These are phyloP conservation scores for Colletotrichum spinosum DNA, from an alignment of 2,329 filamentous ascomycete species.

Conservation along the genomic window DNA sequence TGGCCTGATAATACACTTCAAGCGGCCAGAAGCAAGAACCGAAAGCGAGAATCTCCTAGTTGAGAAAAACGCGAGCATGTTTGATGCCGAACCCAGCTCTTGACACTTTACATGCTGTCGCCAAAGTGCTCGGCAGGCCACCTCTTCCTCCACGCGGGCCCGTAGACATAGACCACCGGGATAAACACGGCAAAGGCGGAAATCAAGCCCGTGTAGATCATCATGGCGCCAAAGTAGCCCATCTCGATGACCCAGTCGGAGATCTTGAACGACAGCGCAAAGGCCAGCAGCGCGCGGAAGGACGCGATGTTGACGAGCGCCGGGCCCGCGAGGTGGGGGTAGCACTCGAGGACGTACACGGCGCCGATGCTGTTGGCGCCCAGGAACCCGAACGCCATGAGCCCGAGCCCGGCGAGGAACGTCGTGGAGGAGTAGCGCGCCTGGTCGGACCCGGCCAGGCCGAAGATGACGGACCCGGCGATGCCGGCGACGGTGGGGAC, in stretches of 20 bases:
- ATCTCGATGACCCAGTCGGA: slow-evolving; percentile 43
- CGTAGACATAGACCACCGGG: slow-evolving; percentile 42
- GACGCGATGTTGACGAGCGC: slow-evolving; percentile 49
- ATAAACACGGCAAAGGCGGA: slow-evolving; percentile 45
- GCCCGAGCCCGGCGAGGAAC: slow-evolving; percentile 42
- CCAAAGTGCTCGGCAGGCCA: slow-evolving; percentile 28
- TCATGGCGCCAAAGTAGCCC: slow-evolving; percentile 44
- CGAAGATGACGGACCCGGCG: slow-evolving; percentile 47
- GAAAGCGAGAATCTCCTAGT: too few relatives aligned
- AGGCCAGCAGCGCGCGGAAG: slow-evolving; percentile 45
- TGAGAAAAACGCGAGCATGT: too few relatives aligned
- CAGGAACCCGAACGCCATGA: slow-evolving; percentile 45
- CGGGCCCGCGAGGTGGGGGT: slow-evolving; percentile 43
- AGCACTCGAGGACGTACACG: slow-evolving; percentile 48
- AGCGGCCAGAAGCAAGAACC: too few relatives aligned
- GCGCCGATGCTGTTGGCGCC: slow-evolving; percentile 43
- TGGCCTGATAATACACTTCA: too few relatives aligned
- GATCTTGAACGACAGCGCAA: slow-evolving; percentile 44
- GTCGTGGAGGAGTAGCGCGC: slow-evolving; percentile 42
- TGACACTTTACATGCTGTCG: slow-evolving; percentile 36
- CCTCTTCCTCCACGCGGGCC: slow-evolving; percentile 25
- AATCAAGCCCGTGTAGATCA: slow-evolving; percentile 47
- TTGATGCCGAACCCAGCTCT: too few relatives aligned
- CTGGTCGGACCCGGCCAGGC: slow-evolving; percentile 42
- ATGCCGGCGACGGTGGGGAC: slow-evolving; percentile 45